These are phyloP conservation scores for Cystobasidium onofrii DNA, from an alignment of 768 basidiomycete genomes.

Conservation along the genomic window DNA sequence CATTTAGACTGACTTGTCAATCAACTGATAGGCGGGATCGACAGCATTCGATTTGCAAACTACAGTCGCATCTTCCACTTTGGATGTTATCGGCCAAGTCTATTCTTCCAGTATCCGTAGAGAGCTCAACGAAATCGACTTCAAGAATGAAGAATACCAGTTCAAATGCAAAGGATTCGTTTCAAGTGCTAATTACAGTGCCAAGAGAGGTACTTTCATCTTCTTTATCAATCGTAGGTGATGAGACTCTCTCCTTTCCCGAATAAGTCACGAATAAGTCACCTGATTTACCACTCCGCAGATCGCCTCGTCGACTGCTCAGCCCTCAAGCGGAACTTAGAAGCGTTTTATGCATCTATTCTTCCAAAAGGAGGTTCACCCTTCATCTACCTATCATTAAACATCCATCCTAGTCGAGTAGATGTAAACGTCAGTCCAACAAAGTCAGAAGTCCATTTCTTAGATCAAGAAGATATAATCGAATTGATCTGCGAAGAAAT, in stretches of 20 bases:
- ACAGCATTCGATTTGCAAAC: slow-evolving; percentile 72
- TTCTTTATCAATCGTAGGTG: slow-evolving; percentile 88
- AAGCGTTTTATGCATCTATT: slow-evolving; percentile 71
- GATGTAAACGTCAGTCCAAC: slow-evolving; percentile 98
- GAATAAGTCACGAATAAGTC: no score
- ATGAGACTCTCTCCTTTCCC: neutral
- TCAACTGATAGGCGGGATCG: slow-evolving; percentile 56
- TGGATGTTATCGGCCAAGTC: slow-evolving; percentile 65
- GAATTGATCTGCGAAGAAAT: slow-evolving; percentile 66
- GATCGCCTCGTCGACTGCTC: slow-evolving; percentile 86
- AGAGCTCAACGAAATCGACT: slow-evolving; percentile 54
- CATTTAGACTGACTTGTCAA: neutral
- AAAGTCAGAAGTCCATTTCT: slow-evolving; percentile 85
- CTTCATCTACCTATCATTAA: slow-evolving; percentile 84
- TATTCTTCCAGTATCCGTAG: slow-evolving; percentile 75
- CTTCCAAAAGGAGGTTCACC: slow-evolving; percentile 82
- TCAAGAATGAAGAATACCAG: slow-evolving; percentile 48
- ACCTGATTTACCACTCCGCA: slow-evolving; percentile 43
- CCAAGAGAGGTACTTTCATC: slow-evolving; percentile 72
- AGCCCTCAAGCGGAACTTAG: slow-evolving; percentile 76
- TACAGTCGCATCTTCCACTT: slow-evolving; percentile 57
- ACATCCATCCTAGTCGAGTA: slow-evolving; percentile 74
- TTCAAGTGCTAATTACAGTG: slow-evolving; percentile 80
- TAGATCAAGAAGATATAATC: slow-evolving; percentile 79
- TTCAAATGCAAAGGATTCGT: slow-evolving; percentile 71